Base-by-base conservation (phyloP, 768 basidiomycete genomes). In the Auricularia cornea region DNA sequence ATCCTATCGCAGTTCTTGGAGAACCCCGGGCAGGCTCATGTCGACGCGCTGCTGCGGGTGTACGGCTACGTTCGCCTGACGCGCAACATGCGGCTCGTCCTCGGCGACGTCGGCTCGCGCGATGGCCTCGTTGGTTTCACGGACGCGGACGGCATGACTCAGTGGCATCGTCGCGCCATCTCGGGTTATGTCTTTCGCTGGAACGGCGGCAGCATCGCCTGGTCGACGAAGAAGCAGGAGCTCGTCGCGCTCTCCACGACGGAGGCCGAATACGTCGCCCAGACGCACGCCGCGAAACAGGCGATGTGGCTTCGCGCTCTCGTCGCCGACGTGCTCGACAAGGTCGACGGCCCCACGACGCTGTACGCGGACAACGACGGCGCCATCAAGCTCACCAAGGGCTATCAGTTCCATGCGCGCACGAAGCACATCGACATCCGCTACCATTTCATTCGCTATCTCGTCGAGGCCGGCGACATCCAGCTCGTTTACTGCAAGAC, bases 241-340 rank as follows among this genome's bases (percentile, higher is more conserved):
- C 68, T 71, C 1, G 70, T 79, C 0, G 71, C 77, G 0, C 67
- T 72, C 1, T 79, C 76, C 1, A 76, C 75, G 1, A 72, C 72
- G 0, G 75, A 79, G 62, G 72, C 77, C 3, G 77, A 81, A 64
- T 79, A 80, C 64, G 72, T 77, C 33, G 72, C 77, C 0, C 57
- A 68, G 3, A 65, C 71, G 3, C 66, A 74, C 54, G 70, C 74
- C 6, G 63, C 71, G 2, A 64, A 65, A 31, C 70, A 73, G 26
- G 63, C 64, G 0, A 33, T 67, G 3, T 73, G 69, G 71, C 26
- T 74, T 3, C 35, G 62, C 20, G 20, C 18, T 14, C 54, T 65
- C 3, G 14, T 57, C 28, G 16, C 18, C 31, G 38, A 59, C 11
- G 63, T 29, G 30, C 54, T 57, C 28, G 54, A 31, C 54, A 57